These are phyloP conservation scores for Rhodotorula sp. DNA, from an alignment of 1,284 basidiomycete genomes.

Conservation along the genomic window DNA sequence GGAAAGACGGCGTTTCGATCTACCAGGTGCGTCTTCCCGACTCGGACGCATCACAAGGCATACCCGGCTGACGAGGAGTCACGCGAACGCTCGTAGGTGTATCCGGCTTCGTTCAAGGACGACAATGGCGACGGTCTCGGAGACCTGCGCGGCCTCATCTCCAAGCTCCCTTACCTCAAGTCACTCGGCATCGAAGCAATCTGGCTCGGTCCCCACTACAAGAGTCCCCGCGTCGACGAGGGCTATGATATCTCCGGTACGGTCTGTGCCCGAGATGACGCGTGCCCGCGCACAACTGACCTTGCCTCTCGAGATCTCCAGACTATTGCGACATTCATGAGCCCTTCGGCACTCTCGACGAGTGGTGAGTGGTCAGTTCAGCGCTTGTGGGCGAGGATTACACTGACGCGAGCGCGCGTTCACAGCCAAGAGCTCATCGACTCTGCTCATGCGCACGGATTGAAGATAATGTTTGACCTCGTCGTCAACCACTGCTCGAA, in stretches of 20 bases:
- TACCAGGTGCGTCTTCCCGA: slow-evolving; percentile 55
- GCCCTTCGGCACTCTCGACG: slow-evolving; percentile 66
- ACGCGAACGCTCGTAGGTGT: slow-evolving; percentile 54
- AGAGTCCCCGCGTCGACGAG: slow-evolving; percentile 54
- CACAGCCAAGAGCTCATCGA: slow-evolving; percentile 51
- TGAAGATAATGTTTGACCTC: slow-evolving; percentile 62
- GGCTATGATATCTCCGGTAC: slow-evolving; percentile 64
- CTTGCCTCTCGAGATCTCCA: too few species aligned
- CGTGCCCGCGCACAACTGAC: too few species aligned
- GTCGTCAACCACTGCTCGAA: slow-evolving; percentile 78
- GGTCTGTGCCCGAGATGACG: too few species aligned
- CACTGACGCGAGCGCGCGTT: too few species aligned
- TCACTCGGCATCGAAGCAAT: slow-evolving; percentile 68
- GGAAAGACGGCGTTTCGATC: slow-evolving; percentile 61
- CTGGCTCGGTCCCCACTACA: slow-evolving; percentile 74
- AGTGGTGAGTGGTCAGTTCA: slow-evolving; percentile 51
- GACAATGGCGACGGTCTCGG: slow-evolving; percentile 72
- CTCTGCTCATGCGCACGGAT: background rate
- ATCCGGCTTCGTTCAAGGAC: slow-evolving; percentile 70
- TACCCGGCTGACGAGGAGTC: background rate
- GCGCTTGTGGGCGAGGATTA: too few species aligned
- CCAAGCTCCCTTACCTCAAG: slow-evolving; percentile 67
- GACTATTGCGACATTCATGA: slow-evolving; percentile 72
- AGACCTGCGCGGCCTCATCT: slow-evolving; percentile 66
- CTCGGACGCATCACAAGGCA: background rate